phyloP scores from a whole-genome alignment of 192 early-diverging fungal species.

The Podila horticola region DNA sequence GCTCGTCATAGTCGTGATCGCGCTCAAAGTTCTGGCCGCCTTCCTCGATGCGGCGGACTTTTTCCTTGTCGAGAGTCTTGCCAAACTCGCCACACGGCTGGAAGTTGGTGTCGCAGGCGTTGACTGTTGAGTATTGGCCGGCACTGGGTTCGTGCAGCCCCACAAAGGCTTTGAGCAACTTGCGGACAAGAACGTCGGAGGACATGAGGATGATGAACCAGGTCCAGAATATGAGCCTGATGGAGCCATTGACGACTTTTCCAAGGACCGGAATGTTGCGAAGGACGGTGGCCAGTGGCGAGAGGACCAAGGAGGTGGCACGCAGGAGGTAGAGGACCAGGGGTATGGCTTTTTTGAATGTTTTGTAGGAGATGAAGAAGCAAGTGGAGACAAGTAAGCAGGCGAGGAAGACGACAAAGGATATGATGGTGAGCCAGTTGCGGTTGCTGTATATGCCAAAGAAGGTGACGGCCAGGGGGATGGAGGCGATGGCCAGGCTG shows the following conservation, averaged over 20 bases:
- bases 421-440: slow-evolving; percentile 32
- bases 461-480: slow-evolving; percentile 34
- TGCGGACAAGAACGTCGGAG: slow-evolving; percentile 43
- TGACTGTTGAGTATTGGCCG: slow-evolving; percentile 44
- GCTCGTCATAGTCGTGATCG: slow-evolving; percentile 46
- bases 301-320: slow-evolving; percentile 23
- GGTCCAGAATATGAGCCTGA: slow-evolving; percentile 40
- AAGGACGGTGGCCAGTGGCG: slow-evolving; percentile 28
- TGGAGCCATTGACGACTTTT: slow-evolving; percentile 45
- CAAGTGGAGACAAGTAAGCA: slow-evolving; percentile 45
- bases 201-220: slow-evolving; percentile 48
- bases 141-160: slow-evolving; percentile 47
- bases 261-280: slow-evolving; percentile 38
- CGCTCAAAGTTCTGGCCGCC: slow-evolving; percentile 44
- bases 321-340: slow-evolving; percentile 39
- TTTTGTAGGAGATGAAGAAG: slow-evolving; percentile 46
- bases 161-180: slow-evolving; percentile 39
- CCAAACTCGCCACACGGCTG: slow-evolving; percentile 52
- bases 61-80: slow-evolving; percentile 44
- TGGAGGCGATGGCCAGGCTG: slow-evolving; percentile 41
- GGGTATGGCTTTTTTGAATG: slow-evolving; percentile 37
- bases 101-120: slow-evolving; percentile 52
- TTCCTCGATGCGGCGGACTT: slow-evolving; percentile 35
- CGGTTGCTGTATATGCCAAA: slow-evolving; percentile 34
- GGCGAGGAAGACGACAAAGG: slow-evolving; percentile 31